These are phyloP conservation scores for Volvox africanus DNA, from an alignment of 139 green algal species.

Conservation along the genomic window DNA sequence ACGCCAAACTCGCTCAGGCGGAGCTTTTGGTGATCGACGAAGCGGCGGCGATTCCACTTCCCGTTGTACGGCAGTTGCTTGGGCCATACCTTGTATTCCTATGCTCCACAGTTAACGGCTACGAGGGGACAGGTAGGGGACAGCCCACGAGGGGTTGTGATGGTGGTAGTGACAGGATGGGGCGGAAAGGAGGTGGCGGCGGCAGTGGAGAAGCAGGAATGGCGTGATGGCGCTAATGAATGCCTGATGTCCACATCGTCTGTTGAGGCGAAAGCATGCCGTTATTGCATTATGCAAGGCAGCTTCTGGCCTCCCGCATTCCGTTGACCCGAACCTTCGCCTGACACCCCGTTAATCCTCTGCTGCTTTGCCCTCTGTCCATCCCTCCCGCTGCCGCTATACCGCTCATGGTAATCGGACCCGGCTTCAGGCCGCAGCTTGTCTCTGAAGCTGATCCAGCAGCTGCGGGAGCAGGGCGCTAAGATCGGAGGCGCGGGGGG, in stretches of 20 bases:
- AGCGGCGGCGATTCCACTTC: conserved; percentile 96
- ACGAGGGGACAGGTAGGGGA: conserved; percentile 90
- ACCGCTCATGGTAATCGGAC: neutral
- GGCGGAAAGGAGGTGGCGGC: too few relatives aligned
- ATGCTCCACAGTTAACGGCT: conserved; percentile 94
- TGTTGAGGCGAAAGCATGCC: too few relatives aligned
- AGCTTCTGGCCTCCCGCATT: too few relatives aligned
- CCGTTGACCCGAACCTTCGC: too few relatives aligned
- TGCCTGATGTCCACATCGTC: too few relatives aligned
- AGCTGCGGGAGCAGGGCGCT: conserved; percentile 87
- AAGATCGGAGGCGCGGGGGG: conserved; percentile 56
- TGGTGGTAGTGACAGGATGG: neutral
- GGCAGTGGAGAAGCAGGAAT: too few relatives aligned
- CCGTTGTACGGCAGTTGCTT: conserved; percentile 93
- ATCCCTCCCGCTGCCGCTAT: neutral
- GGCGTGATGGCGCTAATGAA: too few relatives aligned
- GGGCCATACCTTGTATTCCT: conserved; percentile 99
- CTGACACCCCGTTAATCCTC: neutral
- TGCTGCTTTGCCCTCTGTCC: neutral
- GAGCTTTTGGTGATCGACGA: conserved; percentile 99
- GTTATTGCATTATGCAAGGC: too few relatives aligned
- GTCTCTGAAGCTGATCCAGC: conserved; percentile 96
- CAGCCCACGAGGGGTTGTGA: too few relatives aligned
- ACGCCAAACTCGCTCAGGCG: conserved; percentile 87
- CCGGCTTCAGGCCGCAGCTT: conserved; percentile 82